Evolutionary conservation across 2,329 filamentous ascomycete genomes (phyloP).

Genomic region (Fonsecaea multimorphosa): DNA sequence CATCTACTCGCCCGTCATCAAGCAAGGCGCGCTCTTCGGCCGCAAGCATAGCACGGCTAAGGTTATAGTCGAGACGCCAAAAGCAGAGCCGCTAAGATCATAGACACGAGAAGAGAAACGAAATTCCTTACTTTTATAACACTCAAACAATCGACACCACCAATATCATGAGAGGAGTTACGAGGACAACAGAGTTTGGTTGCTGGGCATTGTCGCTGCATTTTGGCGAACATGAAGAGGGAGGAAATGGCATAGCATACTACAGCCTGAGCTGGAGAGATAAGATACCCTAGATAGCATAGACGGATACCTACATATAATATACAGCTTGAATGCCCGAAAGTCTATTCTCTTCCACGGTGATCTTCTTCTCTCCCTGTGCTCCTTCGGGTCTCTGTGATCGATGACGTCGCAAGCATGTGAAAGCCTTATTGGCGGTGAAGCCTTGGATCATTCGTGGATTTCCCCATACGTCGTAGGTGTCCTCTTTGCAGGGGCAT

Average conservation of each 20-base stretch:
- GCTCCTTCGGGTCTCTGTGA: not conserved
- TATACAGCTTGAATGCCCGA: not conserved
- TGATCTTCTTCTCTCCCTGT: not conserved
- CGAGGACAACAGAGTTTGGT: not conserved
- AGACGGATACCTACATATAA: not conserved
- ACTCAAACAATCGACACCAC: not conserved
- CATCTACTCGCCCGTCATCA: conserved; percentile 36
- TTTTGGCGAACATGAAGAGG: not conserved
- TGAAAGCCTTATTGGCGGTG: conserved; percentile 14
- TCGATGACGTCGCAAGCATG: conserved; percentile 31
- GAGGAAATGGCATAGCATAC: not conserved
- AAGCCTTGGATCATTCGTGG: not conserved
- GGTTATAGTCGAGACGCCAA: conserved; percentile 13
- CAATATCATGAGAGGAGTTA: not conserved
- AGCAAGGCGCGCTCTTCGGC: conserved; percentile 29
- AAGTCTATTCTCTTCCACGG: not conserved
- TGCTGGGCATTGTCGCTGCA: not conserved
- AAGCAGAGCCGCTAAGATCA: conserved; percentile 21
- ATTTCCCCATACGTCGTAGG: not conserved
- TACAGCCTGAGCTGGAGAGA: not conserved
- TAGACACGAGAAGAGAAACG: conserved; percentile 12
- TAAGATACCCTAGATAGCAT: not conserved
- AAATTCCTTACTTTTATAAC: conserved; percentile 17
- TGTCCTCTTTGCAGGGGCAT: not conserved
- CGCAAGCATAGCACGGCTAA: conserved; percentile 18